phyloP scores from a whole-genome alignment of 1,284 basidiomycete genomes.

The Cystodermella granulosa region DNA sequence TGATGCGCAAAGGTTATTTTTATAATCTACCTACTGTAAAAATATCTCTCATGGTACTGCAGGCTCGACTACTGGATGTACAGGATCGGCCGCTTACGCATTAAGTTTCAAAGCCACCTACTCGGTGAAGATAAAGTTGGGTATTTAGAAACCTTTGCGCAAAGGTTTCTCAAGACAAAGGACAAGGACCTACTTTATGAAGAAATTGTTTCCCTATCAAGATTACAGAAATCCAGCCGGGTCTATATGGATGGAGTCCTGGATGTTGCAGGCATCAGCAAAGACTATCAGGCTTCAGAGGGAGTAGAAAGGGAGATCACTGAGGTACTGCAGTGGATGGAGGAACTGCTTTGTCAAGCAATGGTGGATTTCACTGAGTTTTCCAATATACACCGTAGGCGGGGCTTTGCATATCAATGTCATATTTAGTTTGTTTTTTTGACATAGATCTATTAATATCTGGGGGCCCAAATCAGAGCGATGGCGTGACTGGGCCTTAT shows the following conservation, averaged over 20 bases:
- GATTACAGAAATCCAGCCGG: not conserved
- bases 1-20: too few species aligned
- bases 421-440: too few species aligned
- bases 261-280: not conserved
- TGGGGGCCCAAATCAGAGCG: too few species aligned
- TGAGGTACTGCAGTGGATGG: not conserved
- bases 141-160: not conserved
- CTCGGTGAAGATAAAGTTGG: not conserved
- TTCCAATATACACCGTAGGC: not conserved
- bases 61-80: too few species aligned
- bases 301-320: not conserved
- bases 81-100: too few species aligned
- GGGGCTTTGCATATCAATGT: too few species aligned
- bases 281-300: not conserved
- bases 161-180: not conserved
- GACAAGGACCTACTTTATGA: not conserved
- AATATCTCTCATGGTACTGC: too few species aligned
- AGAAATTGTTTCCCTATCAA: not conserved
- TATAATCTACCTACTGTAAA: too few species aligned
- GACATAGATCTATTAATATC: too few species aligned
- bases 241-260: not conserved
- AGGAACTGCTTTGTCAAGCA: not conserved
- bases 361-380: not conserved
- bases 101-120: not conserved
- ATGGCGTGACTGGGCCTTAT: too few species aligned